Evolutionary conservation across 1,139 yeast species (phyloP).

Genomic region (Pichia sp.): DNA sequence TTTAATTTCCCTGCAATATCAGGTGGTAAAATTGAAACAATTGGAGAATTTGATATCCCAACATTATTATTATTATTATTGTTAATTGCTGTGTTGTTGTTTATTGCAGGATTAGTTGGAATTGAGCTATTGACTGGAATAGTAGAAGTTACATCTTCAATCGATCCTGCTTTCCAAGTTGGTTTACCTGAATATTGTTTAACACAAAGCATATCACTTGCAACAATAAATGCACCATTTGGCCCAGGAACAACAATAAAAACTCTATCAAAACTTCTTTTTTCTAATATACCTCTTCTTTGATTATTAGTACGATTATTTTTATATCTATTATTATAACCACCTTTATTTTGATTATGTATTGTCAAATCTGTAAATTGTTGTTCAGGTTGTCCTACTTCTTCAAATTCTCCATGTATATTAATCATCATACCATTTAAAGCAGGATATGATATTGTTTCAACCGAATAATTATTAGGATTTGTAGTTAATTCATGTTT

Average conservation of each 20-base stretch:
- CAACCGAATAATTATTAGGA: constrained; percentile 70
- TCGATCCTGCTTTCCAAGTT: constrained; percentile 43
- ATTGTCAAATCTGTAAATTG: constrained; percentile 13
- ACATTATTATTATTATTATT: background rate
- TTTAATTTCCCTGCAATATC: constrained; percentile 49
- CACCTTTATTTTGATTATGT: constrained; percentile 6
- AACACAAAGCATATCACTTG: constrained; percentile 71
- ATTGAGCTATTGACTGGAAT: constrained; percentile 12
- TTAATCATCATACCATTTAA: constrained; percentile 71
- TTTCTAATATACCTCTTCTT: constrained; percentile 39
- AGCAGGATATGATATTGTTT: constrained; percentile 65
- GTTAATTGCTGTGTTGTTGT: constrained; percentile 8
- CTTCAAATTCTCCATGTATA: constrained; percentile 82
- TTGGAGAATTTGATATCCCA: background rate
- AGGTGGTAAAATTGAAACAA: constrained; percentile 33
- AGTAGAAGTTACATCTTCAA: background rate
- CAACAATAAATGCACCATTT: constrained; percentile 67
- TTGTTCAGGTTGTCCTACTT: constrained; percentile 35
- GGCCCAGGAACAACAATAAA: constrained; percentile 74
- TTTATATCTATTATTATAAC: constrained; percentile 5
- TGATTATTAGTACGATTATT: constrained; percentile 8
- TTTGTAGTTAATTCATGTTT: constrained; percentile 60
- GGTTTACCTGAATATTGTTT: constrained; percentile 55
- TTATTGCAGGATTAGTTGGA: background rate
- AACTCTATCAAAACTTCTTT: constrained; percentile 82